phyloP scores from a whole-genome alignment of 1,284 basidiomycete genomes.

The Irpex lacteus region DNA sequence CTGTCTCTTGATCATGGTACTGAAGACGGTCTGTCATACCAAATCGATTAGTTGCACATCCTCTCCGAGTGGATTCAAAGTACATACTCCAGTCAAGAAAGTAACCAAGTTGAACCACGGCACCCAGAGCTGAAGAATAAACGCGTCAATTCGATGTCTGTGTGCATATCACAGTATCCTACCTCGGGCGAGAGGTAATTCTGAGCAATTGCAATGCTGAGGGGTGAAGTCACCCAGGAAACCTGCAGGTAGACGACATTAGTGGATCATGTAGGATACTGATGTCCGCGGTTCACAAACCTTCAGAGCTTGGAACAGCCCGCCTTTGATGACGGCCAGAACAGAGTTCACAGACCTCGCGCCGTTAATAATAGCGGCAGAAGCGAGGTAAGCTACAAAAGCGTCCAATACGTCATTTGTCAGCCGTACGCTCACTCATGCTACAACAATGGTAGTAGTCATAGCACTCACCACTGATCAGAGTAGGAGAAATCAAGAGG shows the following conservation, averaged over 20 bases:
- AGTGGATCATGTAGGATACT: too few relatives aligned
- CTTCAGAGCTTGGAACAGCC: constrained; percentile 74
- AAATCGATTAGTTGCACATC: constrained; percentile 10
- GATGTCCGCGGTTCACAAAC: constrained; percentile 35
- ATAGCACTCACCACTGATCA: constrained; percentile 56
- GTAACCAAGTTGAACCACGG: constrained; percentile 73
- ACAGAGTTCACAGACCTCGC: constrained; percentile 68
- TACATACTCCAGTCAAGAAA: constrained; percentile 61
- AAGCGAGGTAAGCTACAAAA: constrained; percentile 55
- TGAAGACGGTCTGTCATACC: constrained; percentile 62
- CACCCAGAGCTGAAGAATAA: constrained; percentile 57
- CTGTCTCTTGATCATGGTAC: constrained; percentile 62
- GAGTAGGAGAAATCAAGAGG: constrained; percentile 76
- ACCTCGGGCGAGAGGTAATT: constrained; percentile 71
- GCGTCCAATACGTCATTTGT: not conserved
- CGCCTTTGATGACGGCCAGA: constrained; percentile 66
- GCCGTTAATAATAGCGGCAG: constrained; percentile 85
- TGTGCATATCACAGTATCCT: not conserved
- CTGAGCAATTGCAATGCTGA: constrained; percentile 71
- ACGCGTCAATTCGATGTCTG: constrained; percentile 3
- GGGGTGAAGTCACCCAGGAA: constrained; percentile 74
- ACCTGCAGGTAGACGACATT: constrained; percentile 35
- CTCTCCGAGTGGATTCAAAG: not conserved
- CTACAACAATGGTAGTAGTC: too few relatives aligned
- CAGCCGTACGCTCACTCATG: too few relatives aligned